Evolutionary conservation across 2,329 filamentous ascomycete genomes (phyloP).

Genomic region (Colletotrichum neosansevieriae): DNA sequence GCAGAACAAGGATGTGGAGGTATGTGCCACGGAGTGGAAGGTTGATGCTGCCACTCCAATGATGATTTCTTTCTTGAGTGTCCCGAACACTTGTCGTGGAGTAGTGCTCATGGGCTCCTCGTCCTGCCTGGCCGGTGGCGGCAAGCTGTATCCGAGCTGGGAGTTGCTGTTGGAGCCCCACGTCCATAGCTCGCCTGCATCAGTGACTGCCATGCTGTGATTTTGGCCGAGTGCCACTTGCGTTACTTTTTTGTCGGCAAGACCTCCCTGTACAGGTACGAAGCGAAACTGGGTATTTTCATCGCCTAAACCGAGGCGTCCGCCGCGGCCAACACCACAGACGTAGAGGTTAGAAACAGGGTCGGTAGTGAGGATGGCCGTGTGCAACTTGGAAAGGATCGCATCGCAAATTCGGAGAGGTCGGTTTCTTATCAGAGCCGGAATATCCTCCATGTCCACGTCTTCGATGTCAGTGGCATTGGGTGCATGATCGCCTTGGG

Average conservation of each 20-base stretch:
- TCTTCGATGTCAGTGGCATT: slow-evolving; percentile 30
- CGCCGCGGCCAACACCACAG: slow-evolving; percentile 91
- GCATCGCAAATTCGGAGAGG: slow-evolving; percentile 85
- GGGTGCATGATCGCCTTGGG: slow-evolving; percentile 40
- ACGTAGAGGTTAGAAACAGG: slow-evolving; percentile 91
- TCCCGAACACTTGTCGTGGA: slow-evolving; percentile 91
- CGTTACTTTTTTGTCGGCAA: slow-evolving; percentile 79
- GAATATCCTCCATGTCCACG: slow-evolving; percentile 66
- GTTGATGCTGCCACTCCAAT: slow-evolving; percentile 88
- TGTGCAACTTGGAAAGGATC: slow-evolving; percentile 91
- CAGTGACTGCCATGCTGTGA: slow-evolving; percentile 87
- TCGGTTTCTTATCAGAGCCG: slow-evolving; percentile 76
- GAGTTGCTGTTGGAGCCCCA: slow-evolving; percentile 92
- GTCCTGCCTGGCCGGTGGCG: slow-evolving; percentile 74
- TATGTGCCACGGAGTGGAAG: slow-evolving; percentile 92
- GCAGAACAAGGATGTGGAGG: slow-evolving; percentile 83
- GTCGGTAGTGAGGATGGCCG: slow-evolving; percentile 87
- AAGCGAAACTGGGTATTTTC: slow-evolving; percentile 92
- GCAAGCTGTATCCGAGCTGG: slow-evolving; percentile 87
- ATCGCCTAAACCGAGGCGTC: slow-evolving; percentile 88
- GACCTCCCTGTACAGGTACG: slow-evolving; percentile 81
- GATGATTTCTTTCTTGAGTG: slow-evolving; percentile 87
- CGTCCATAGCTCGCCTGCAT: slow-evolving; percentile 90
- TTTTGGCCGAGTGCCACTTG: slow-evolving; percentile 91
- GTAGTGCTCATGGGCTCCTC: slow-evolving; percentile 85